Percentiles rank a stretch among this genome's conserved stretches.
Conservation (phyloP, 2,329 filamentous ascomycete species). For the Alternaria sp. region DNA sequence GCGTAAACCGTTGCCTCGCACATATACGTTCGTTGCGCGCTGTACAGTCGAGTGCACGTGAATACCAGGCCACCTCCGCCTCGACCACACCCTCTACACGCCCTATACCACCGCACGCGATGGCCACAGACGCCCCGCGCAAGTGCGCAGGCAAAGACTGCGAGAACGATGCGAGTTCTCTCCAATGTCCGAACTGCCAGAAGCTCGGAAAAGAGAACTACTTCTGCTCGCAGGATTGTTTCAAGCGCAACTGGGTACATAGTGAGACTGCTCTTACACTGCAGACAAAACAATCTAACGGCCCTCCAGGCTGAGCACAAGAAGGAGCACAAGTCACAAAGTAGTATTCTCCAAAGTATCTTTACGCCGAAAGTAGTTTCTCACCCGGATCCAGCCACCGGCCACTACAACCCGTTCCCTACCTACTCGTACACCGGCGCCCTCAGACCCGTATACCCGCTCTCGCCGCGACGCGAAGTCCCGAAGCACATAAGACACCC, state of each 20-base stretch:
- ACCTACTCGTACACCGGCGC: conserved; percentile 81
- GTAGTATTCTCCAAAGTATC: conserved; percentile 74
- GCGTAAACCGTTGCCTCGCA: conserved; percentile 21
- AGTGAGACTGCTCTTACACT: conserved; percentile 19
- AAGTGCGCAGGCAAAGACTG: conserved; percentile 85
- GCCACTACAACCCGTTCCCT: conserved; percentile 90
- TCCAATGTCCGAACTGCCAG: conserved; percentile 95
- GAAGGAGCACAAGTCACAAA: conserved; percentile 79
- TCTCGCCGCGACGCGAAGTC: conserved; percentile 56
- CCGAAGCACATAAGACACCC: conserved; percentile 82
- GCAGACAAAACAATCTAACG: conserved; percentile 28
- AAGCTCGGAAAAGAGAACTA: conserved; percentile 90
- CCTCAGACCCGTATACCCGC: conserved; percentile 79
- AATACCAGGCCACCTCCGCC: not conserved
- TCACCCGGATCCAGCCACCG: conserved; percentile 90
- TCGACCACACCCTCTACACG: not conserved
- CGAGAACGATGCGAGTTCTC: conserved; percentile 79
- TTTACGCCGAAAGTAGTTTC: conserved; percentile 81
- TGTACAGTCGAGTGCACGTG: not conserved
- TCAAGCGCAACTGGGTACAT: conserved; percentile 95
- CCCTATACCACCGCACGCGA: conserved; percentile 16
- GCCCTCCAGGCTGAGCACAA: conserved; percentile 77
- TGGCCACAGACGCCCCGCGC: conserved; percentile 58
- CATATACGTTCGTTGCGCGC: not conserved
- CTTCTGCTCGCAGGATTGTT: conserved; percentile 98